phyloP scores from a whole-genome alignment of 1,139 yeast species.

The Suhomyces kunorum region DNA sequence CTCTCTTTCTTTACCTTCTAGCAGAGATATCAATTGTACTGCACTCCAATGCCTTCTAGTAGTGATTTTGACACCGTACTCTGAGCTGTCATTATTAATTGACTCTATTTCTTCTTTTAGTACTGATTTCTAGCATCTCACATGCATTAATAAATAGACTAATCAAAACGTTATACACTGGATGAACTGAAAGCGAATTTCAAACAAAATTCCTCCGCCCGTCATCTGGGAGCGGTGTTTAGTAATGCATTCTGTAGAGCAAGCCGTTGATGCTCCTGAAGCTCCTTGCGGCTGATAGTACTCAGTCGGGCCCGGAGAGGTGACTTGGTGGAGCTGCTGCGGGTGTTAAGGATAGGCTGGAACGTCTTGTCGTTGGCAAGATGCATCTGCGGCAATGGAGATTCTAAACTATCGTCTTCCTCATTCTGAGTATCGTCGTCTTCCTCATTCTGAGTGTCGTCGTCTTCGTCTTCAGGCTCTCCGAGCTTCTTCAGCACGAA shows the following conservation, averaged over 20 bases:
- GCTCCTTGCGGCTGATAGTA: slow-evolving; percentile 9
- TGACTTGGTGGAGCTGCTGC: not conserved
- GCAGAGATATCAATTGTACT: too few species aligned
- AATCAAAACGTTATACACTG: too few species aligned
- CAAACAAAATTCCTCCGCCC: too few species aligned
- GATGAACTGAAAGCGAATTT: too few species aligned
- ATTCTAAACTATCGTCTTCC: slow-evolving; percentile 22
- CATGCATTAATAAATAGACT: too few species aligned
- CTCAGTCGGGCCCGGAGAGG: slow-evolving; percentile 8
- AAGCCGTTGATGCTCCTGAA: slow-evolving; percentile 14
- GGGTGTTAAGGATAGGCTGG: slow-evolving; percentile 7
- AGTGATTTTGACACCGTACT: too few species aligned
- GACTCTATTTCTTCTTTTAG: too few species aligned
- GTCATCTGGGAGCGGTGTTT: slow-evolving; percentile 10
- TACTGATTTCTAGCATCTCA: too few species aligned
- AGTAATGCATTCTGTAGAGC: slow-evolving; percentile 14
- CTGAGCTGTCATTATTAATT: too few species aligned
- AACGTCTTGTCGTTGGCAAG: not conserved
- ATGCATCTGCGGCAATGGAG: slow-evolving; percentile 8
- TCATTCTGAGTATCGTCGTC: slow-evolving; percentile 21
- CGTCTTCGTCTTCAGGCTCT: slow-evolving; percentile 20
- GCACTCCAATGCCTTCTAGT: too few species aligned
- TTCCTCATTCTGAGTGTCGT: slow-evolving; percentile 23
- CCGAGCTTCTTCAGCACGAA: slow-evolving; percentile 31
- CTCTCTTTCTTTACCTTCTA: too few species aligned